A percentile compares a stretch with the other conserved stretches of the same genome.
Evolutionary conservation across 306 rosid genomes (phyloP).

Genomic region (Vigna mungo): DNA sequence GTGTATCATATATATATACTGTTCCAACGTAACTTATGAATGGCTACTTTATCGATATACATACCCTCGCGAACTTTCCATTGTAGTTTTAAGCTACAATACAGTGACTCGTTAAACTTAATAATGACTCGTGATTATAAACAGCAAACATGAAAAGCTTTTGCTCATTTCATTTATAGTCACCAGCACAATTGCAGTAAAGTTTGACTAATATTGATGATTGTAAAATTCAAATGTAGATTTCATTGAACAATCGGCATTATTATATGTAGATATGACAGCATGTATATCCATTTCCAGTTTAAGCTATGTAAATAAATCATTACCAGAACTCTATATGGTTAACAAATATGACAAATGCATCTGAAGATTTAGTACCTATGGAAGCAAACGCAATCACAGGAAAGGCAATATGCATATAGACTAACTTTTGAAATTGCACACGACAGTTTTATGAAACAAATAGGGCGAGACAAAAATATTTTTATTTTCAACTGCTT

Average conservation of each 20-base stretch:
- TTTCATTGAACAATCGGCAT: conserved; percentile 25
- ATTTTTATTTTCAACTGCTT: not conserved
- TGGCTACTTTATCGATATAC: conserved; percentile 41
- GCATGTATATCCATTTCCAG: conserved; percentile 33
- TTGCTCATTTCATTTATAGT: conserved; percentile 10
- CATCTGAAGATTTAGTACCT: not conserved
- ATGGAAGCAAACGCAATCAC: conserved; percentile 18
- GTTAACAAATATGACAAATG: conserved; percentile 22
- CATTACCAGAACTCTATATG: not conserved
- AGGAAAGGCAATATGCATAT: conserved; percentile 10
- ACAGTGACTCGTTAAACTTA: conserved; percentile 34
- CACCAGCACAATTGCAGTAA: conserved; percentile 39
- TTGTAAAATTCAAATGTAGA: conserved; percentile 32
- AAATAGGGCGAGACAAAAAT: not conserved
- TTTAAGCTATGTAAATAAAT: conserved; percentile 13
- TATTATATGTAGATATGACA: not conserved
- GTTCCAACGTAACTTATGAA: conserved; percentile 25
- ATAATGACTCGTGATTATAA: conserved; percentile 13
- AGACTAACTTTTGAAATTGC: not conserved
- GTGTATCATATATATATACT: conserved; percentile 18
- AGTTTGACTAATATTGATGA: conserved; percentile 43
- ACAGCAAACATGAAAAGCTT: conserved; percentile 19
- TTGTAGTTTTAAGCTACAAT: conserved; percentile 26
- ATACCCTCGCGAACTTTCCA: conserved; percentile 32
- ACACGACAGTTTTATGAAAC: conserved; percentile 1